Base-by-base conservation (phyloP, 2,329 filamentous ascomycete species). In the Penicillium sp. region DNA sequence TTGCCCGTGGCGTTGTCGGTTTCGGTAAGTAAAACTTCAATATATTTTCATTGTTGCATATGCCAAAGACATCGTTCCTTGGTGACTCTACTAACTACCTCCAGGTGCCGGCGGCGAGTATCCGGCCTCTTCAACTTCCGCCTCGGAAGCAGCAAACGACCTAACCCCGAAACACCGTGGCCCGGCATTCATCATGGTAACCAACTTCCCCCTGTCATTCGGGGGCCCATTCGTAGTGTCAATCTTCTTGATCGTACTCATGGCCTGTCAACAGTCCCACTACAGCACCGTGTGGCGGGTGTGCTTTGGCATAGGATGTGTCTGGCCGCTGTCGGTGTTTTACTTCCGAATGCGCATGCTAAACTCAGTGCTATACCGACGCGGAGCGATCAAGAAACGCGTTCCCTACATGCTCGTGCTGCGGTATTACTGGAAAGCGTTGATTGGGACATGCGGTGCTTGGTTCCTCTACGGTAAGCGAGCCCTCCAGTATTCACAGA, bases 311-410 rank as follows among this genome's bases (percentile, higher is more conserved):
- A 77, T 81, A 42, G 79, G 78, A 22, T 76, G 77, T 37, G 61
- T 80, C 40, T 71, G 82, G 16, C 82, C 82, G 0, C 68, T 85
- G 9, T 77, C 78, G 2, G 75, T 85, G 40, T 82, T 84, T 55
- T 83, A 83, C 66, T 82, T 85, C 57, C 80, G 82, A 14, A 67
- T 84, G 39, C 80, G 75, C 59, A 80, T 80, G 74, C 69, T 81
- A 46, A 83, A 78, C 69, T 83, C 72, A 46, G 79, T 72, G 64
- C 79, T 80, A 11, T 82, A 80, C 59, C 76, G 77, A 26, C 78
- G 78, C 2, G 79, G 80, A 4, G 81, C 82, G 0, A 84, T 84
- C 68, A 82, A 83, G 62, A 70, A 66, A 20, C 68, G 69, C 8
- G 78, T 85, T 0, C 80, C 82, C 0, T 82, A 85, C 58, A 61